These are phyloP conservation scores for Ramaria sp. DNA, from an alignment of 768 basidiomycete species.

Conservation along the genomic window DNA sequence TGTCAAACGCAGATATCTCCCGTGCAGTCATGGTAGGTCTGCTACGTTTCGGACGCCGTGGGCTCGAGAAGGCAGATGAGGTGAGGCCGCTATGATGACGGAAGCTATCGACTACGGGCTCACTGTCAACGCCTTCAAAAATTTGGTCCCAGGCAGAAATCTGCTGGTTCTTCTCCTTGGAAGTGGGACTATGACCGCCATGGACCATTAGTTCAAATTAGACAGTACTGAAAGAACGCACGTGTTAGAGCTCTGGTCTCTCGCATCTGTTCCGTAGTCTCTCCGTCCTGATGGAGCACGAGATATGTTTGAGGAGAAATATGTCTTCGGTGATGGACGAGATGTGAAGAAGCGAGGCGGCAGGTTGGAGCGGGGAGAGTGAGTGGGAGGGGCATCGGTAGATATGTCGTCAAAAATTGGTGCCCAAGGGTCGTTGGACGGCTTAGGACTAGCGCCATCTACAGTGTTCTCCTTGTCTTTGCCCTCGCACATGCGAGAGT, in stretches of 20 bases:
- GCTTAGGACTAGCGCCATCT: background rate
- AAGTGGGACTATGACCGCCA: background rate
- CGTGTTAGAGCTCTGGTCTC: background rate
- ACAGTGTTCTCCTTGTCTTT: background rate
- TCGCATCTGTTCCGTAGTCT: slow-evolving; percentile 1
- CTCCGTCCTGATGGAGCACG: background rate
- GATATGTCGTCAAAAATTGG: background rate
- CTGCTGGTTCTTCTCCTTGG: background rate
- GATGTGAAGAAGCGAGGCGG: background rate
- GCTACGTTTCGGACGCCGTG: slow-evolving; percentile 7
- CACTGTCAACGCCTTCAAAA: slow-evolving; percentile 34
- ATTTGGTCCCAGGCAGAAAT: slow-evolving; percentile 41
- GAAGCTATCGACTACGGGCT: slow-evolving; percentile 13
- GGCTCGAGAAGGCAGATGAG: background rate
- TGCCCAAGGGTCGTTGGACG: background rate
- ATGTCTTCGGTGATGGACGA: background rate
- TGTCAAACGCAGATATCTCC: slow-evolving; percentile 56
- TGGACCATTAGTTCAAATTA: background rate
- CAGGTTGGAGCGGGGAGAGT: background rate
- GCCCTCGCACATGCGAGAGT: background rate
- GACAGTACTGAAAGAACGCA: background rate
- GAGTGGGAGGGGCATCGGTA: background rate
- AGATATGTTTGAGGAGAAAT: background rate
- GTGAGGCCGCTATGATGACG: slow-evolving; percentile 10
- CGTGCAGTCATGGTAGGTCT: slow-evolving; percentile 48